These are phyloP conservation scores for Halteria grandinella DNA, from an alignment of 73 alveolate species.

Conservation along the genomic window DNA sequence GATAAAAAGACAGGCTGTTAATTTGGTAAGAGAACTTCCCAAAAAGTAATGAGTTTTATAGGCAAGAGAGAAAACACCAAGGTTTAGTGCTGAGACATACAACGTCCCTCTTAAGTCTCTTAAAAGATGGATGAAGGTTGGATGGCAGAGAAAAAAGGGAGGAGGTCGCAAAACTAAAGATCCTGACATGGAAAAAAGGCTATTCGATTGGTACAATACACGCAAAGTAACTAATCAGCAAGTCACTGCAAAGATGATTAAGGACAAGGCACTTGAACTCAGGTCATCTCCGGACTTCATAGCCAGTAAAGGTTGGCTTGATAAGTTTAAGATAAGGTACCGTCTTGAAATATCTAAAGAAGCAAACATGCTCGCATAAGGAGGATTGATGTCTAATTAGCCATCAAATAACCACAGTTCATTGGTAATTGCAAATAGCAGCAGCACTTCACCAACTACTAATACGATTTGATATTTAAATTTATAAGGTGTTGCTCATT, in stretches of 20 bases:
- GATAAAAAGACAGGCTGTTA: constrained; percentile 14
- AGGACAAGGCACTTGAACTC: constrained; percentile 67
- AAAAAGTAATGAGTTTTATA: neutral
- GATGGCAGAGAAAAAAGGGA: constrained; percentile 78
- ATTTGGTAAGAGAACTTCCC: constrained; percentile 11
- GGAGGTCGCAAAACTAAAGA: constrained; percentile 84
- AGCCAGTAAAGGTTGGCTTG: constrained; percentile 85
- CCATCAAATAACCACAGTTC: no score
- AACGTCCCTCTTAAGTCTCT: constrained; percentile 83
- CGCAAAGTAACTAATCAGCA: constrained; percentile 22
- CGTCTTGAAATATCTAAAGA: constrained; percentile 32
- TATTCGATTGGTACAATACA: constrained; percentile 68
- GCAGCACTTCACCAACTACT: neutral
- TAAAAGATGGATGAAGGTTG: constrained; percentile 87
- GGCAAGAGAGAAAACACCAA: constrained; percentile 24
- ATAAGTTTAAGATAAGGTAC: constrained; percentile 68
- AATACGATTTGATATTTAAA: no score
- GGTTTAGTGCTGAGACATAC: neutral
- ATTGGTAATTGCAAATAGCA: no score
- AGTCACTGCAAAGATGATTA: constrained; percentile 68
- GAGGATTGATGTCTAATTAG: no score
- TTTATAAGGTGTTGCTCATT: neutral
- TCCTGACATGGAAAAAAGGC: constrained; percentile 70
- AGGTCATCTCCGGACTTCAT: constrained; percentile 66
- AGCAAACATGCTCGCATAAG: neutral